Evolutionary conservation across 192 early-diverging fungal species (phyloP), one percentile per base, ranked within the genome.

Genomic region (Kickxella alabastrina): DNA sequence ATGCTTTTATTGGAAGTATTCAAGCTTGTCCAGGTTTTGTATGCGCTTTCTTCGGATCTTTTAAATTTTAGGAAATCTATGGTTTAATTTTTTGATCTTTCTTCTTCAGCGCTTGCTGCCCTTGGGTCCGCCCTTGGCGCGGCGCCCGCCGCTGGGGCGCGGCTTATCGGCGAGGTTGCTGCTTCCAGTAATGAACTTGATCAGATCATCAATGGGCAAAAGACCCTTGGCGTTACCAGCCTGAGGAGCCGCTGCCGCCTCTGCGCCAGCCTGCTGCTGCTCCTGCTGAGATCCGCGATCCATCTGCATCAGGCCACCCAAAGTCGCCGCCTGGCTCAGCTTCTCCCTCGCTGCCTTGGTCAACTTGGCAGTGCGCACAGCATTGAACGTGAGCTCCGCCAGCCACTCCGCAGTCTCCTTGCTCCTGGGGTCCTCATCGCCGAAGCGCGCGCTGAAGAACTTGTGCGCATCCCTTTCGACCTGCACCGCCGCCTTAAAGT

Each of bases 401-500:
- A 88, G 57, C 79, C 81, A 84, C 35, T 79, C 54, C 27, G 79
- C 81, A 12, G 79, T 83, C 37, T 88, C 86, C 62, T 85, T 82
- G 21, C 87, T 85, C 6, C 82, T 82, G 25, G 80, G 70, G 53
- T 93, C 85, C 14, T 87, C 85, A 15, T 81, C 80, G 21, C 90
- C 89, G 41, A 81, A 78, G 68, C 67, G 66, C 19, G 59, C 44
- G 24, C 65, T 64, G 51, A 82, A 89, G 54, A 82, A 81, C 32
- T 75, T 68, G 52, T 86, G 84, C 9, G 86, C 83, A n/a, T 68
- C 54, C 39, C 82, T 72, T 60, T 93, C 89, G 14, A 69, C 79
- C 40, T 79, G 80, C 47, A 93, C 70, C 12, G 91, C 88, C n/a
- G 73, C 80, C 26, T 80, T 77, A 59, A 87, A 92, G 34, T 92